Evolutionary conservation across 2,329 filamentous ascomycete genomes (phyloP), one percentile per base, ranked within the genome.

Genomic region (Furcasterigmium sp.): DNA sequence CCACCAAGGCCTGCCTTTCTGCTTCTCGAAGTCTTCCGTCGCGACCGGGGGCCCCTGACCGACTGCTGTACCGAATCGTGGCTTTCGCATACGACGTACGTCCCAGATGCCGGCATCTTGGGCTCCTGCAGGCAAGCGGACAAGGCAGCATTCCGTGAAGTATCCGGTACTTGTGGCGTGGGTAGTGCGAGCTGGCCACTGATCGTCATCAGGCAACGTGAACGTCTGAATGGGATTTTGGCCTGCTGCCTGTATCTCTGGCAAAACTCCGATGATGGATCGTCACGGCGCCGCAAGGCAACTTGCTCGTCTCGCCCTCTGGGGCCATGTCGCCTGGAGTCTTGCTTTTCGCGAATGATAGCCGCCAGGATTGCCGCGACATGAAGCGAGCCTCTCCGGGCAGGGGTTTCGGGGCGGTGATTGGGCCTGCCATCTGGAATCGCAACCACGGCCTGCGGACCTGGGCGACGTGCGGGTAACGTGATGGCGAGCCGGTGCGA

Each of bases 391-490:
- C 51, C 56, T 49, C 50, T 44, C 36, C 45, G 49, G 39, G 46
- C 61, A 63, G 48, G 62, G 63, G 54, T 56, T 54, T 55, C 39
- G n/a, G 23, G n/a, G 21, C 40, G 41, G 34, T 46, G 29, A 68
- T 66, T 68, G 64, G 64, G n/a, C n/a, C n/a, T n/a, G n/a, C n/a
- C n/a, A n/a, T n/a, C n/a, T n/a, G n/a, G n/a, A n/a, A n/a, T n/a
- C n/a, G n/a, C n/a, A n/a, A n/a, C n/a, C n/a, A n/a, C n/a, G n/a
- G n/a, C n/a, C n/a, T n/a, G n/a, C n/a, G n/a, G n/a, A n/a, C n/a
- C n/a, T n/a, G n/a, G n/a, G n/a, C n/a, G 50, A 49, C 53, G 44
- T 53, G 46, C 50, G 46, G 56, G 58, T 59, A 64, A 62, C 56
- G 59, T 63, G 62, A 65, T 49, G 51, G 41, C 44, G 44, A 41